A percentile compares a stretch with the other conserved stretches of the same genome.
Conservation (phyloP, 129 eudicot species). For the Centaurea solstitialis region DNA sequence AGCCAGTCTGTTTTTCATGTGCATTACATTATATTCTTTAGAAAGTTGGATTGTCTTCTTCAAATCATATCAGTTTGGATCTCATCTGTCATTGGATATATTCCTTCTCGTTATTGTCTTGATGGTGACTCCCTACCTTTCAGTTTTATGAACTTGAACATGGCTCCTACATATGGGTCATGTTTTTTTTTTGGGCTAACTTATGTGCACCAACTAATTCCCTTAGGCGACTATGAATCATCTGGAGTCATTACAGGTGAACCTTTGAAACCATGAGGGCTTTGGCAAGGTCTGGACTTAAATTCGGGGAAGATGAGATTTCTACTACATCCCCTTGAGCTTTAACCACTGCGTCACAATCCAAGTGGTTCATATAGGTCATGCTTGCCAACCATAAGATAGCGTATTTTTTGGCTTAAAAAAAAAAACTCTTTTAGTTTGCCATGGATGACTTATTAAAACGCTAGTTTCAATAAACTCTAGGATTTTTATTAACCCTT, state of each 20-base stretch:
- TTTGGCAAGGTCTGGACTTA: too few species aligned
- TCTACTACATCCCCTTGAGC: too few species aligned
- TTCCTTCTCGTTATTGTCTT: conserved; percentile 23
- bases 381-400: background rate
- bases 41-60: conserved; percentile 32
- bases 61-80: conserved; percentile 11
- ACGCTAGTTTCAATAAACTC: background rate
- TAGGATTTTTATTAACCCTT: background rate
- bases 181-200: too few species aligned
- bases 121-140: conserved; percentile 31
- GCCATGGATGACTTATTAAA: background rate
- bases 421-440: background rate
- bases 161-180: background rate
- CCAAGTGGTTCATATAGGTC: background rate
- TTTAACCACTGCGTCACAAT: too few species aligned
- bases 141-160: conserved; percentile 8
- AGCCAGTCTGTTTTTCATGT: conserved; percentile 36
- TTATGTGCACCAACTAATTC: too few species aligned
- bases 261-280: too few species aligned
- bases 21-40: conserved; percentile 8
- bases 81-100: conserved; percentile 18
- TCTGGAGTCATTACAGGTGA: too few species aligned
- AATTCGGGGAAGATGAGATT: too few species aligned
- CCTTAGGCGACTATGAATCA: too few species aligned
- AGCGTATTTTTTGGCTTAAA: background rate